Evolutionary conservation across 495 filamentous ascomycete genomes (phyloP).

Genomic region (Opeltia flavorubescens): DNA sequence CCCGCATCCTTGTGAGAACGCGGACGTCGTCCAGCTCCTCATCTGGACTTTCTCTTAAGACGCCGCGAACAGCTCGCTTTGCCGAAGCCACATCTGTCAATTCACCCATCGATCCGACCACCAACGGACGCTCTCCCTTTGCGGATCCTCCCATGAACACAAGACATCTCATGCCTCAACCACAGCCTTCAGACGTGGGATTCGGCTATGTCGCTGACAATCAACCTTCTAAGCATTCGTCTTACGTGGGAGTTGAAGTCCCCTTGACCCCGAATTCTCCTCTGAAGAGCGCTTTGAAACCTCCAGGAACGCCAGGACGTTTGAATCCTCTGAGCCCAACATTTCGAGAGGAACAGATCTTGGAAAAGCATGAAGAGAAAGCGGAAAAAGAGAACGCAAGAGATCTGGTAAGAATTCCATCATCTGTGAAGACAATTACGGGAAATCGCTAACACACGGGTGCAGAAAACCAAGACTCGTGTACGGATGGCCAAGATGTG

Average conservation of each 20-base stretch:
- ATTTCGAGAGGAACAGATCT: constrained; percentile 66
- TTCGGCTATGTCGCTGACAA: constrained; percentile 73
- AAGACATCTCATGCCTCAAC: constrained; percentile 42
- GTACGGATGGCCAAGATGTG: constrained; percentile 91
- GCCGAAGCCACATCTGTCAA: constrained; percentile 80
- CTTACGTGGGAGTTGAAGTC: constrained; percentile 27
- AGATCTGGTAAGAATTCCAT: constrained; percentile 64
- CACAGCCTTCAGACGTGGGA: constrained; percentile 70
- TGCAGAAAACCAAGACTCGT: constrained; percentile 78
- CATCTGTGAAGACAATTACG: background rate
- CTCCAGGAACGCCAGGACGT: constrained; percentile 63
- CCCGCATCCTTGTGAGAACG: constrained; percentile 7
- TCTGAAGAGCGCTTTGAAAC: constrained; percentile 73
- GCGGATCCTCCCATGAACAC: constrained; percentile 41
- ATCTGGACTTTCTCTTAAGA: constrained; percentile 50
- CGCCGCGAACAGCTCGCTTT: constrained; percentile 72
- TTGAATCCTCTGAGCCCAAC: constrained; percentile 68
- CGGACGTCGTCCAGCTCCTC: constrained; percentile 32
- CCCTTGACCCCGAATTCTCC: constrained; percentile 56
- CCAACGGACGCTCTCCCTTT: constrained; percentile 46
- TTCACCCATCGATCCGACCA: constrained; percentile 56
- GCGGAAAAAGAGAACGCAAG: constrained; percentile 69
- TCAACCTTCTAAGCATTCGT: constrained; percentile 35
- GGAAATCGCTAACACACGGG: constrained; percentile 20
- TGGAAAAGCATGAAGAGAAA: constrained; percentile 65